Conservation (phyloP, 1,284 basidiomycete species). For the Psilocybe mexicana region DNA sequence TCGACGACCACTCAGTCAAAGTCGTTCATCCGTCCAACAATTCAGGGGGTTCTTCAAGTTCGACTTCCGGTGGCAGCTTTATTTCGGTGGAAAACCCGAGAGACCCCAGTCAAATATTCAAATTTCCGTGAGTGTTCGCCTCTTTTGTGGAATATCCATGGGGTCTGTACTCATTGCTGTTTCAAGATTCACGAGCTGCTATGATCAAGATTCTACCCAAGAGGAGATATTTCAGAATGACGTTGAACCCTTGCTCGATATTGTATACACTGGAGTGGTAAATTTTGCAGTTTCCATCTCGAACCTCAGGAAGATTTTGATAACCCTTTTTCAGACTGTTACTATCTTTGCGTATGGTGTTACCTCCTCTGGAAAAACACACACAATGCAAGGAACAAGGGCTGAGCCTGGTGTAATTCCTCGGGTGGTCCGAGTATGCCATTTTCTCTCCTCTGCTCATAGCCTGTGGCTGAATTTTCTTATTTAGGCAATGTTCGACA, state of each 20-base stretch:
- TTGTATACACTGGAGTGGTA: conserved; percentile 70
- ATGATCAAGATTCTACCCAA: conserved; percentile 64
- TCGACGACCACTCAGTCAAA: conserved; percentile 60
- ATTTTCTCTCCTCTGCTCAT: not conserved
- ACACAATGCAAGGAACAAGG: conserved; percentile 82
- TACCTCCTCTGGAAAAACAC: conserved; percentile 80
- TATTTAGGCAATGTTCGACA: conserved; percentile 51
- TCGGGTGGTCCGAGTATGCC: conserved; percentile 63
- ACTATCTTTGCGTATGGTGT: conserved; percentile 84
- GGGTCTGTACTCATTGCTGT: not conserved
- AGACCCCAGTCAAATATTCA: conserved; percentile 63
- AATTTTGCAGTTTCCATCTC: conserved; percentile 26
- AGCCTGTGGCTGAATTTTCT: not conserved
- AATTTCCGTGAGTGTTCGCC: conserved; percentile 58
- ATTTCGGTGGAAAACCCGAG: conserved; percentile 68
- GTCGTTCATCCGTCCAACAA: conserved; percentile 44
- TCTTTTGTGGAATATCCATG: not conserved
- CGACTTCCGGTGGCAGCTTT: conserved; percentile 36
- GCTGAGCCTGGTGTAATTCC: conserved; percentile 76
- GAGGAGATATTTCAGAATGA: conserved; percentile 72
- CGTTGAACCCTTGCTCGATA: conserved; percentile 67
- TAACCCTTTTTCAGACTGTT: conserved; percentile 51
- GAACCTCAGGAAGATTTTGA: not conserved
- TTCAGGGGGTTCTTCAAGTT: conserved; percentile 27
- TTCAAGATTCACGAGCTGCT: conserved; percentile 68